A percentile compares a stretch with the other conserved stretches of the same genome.
phyloP scores from a whole-genome alignment of 164 flowering plant species.

The Liriodendron chinense region DNA sequence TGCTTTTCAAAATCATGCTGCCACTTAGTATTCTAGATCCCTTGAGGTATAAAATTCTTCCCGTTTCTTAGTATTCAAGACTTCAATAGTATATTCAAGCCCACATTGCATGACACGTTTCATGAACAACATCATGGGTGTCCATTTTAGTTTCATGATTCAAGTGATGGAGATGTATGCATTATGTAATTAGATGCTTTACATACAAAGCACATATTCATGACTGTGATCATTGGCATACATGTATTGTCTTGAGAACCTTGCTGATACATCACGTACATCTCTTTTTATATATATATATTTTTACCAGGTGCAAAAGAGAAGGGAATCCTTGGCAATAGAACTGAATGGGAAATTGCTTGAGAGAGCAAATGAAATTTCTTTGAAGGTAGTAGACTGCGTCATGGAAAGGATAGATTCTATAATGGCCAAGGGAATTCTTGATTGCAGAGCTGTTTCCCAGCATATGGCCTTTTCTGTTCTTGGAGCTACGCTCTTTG shows the following conservation, averaged over 20 bases:
- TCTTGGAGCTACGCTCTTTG: slow-evolving; percentile 56
- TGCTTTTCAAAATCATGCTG: too few relatives aligned
- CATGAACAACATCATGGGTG: background rate
- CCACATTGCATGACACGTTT: background rate
- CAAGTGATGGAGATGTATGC: background rate
- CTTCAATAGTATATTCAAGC: too few relatives aligned
- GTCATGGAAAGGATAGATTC: slow-evolving; percentile 37
- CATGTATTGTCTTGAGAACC: background rate
- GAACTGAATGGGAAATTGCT: slow-evolving; percentile 42
- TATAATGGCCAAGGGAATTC: slow-evolving; percentile 31
- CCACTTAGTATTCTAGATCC: too few relatives aligned
- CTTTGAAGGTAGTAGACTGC: slow-evolving; percentile 33
- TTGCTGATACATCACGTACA: background rate
- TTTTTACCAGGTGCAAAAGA: slow-evolving; percentile 36
- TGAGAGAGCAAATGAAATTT: slow-evolving; percentile 32
- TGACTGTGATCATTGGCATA: background rate
- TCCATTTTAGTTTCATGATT: background rate
- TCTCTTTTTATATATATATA: background rate
- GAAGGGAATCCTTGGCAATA: slow-evolving; percentile 40
- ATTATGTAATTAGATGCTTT: background rate
- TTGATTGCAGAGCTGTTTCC: slow-evolving; percentile 46
- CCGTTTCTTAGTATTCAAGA: too few relatives aligned
- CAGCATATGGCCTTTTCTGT: slow-evolving; percentile 58
- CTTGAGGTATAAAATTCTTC: too few relatives aligned
- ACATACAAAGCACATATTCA: background rate